These are phyloP conservation scores for Xylaria arbuscula DNA, from an alignment of 2,329 filamentous ascomycete genomes.

Conservation along the genomic window DNA sequence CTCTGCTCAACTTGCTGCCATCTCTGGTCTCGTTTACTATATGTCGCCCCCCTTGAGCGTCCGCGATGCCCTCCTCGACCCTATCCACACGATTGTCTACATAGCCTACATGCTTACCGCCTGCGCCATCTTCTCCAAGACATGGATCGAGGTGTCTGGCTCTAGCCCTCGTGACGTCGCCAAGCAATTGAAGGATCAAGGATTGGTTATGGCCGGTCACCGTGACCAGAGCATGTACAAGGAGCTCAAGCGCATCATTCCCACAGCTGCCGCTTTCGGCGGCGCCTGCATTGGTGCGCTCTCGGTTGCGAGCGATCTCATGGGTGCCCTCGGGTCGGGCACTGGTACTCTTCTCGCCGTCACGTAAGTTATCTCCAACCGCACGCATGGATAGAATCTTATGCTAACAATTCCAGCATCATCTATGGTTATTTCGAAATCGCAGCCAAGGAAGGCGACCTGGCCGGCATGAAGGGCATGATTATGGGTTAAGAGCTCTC, in stretches of 20 bases:
- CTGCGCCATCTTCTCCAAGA: constrained; percentile 99
- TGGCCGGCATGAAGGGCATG: constrained; percentile 82
- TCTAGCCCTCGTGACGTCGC: constrained; percentile 97
- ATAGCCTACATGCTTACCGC: constrained; percentile 98
- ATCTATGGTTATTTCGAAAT: constrained; percentile 99
- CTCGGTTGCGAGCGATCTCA: constrained; percentile 92
- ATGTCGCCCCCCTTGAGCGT: constrained; percentile 99
- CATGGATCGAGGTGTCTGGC: constrained; percentile 99
- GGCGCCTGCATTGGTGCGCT: constrained; percentile 98
- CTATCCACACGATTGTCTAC: constrained; percentile 95
- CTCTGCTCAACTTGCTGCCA: constrained; percentile 92
- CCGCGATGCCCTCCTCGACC: constrained; percentile 95
- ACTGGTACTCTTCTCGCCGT: constrained; percentile 98
- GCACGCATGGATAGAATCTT: neutral
- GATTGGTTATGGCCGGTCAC: constrained; percentile 98
- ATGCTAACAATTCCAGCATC: constrained; percentile 71
- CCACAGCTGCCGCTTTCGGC: constrained; percentile 96
- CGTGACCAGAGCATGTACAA: constrained; percentile 99
- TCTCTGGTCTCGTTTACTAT: constrained; percentile 97
- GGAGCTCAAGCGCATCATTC: constrained; percentile 99
- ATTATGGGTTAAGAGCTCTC: constrained; percentile 69
- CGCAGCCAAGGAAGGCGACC: constrained; percentile 96
- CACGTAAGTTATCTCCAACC: constrained; percentile 76
- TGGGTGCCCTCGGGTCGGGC: constrained; percentile 94
- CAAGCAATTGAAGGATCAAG: constrained; percentile 99